Evolutionary conservation across 331 rosid species (phyloP).

Genomic region (Rosa hybrid): DNA sequence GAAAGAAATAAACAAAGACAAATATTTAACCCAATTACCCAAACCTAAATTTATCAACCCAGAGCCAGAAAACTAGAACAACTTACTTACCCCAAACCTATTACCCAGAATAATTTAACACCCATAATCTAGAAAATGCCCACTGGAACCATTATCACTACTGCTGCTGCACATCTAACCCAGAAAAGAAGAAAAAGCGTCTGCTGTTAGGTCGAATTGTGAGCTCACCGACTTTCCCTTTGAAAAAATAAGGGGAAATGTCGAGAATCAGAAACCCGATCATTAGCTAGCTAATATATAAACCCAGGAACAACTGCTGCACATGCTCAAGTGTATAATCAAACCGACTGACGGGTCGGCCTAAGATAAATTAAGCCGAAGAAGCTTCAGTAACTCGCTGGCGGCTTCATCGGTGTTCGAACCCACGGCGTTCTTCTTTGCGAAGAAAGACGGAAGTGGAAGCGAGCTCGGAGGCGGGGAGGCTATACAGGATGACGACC

Average conservation of each 20-base stretch:
- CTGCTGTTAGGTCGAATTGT: background rate
- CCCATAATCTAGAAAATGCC: background rate
- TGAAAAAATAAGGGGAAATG: constrained; percentile 51
- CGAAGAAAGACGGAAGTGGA: constrained; percentile 52
- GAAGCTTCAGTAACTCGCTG: constrained; percentile 26
- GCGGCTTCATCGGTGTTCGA: constrained; percentile 33
- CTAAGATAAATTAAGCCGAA: constrained; percentile 30
- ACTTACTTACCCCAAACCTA: background rate
- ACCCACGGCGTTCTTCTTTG: constrained; percentile 11
- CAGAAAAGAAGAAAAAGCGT: background rate
- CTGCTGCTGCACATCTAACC: constrained; percentile 10
- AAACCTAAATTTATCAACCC: background rate
- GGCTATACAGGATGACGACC: constrained; percentile 27
- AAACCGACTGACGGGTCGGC: background rate
- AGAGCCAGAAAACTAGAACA: background rate
- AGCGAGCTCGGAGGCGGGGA: constrained; percentile 65
- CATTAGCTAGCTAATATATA: background rate
- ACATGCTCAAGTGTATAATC: background rate
- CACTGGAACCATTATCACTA: background rate
- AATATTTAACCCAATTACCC: background rate
- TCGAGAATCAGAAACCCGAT: constrained; percentile 23
- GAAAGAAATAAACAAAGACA: background rate
- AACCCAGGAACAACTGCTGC: constrained; percentile 4
- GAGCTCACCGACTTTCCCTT: constrained; percentile 25
- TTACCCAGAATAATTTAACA: background rate